These are phyloP conservation scores for Cladobotryum mycophilum DNA, from an alignment of 2,329 filamentous ascomycete genomes.

Conservation along the genomic window DNA sequence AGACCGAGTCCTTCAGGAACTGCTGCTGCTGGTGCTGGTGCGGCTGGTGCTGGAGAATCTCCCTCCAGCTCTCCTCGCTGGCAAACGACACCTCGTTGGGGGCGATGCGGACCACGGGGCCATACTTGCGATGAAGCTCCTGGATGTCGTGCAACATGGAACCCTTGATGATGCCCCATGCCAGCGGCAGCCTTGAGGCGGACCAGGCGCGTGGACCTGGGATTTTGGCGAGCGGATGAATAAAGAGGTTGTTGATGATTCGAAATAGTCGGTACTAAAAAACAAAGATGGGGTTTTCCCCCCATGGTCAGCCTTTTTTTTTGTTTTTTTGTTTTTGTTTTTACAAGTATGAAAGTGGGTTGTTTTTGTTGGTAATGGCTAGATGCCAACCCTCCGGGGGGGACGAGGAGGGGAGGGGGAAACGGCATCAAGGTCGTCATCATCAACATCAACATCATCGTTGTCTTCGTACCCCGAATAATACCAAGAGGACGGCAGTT, in stretches of 20 bases:
- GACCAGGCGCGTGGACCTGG: constrained; percentile 4
- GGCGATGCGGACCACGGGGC: constrained; percentile 8
- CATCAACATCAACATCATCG: too few relatives aligned
- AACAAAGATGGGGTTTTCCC: background rate
- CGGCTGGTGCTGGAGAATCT: constrained; percentile 1
- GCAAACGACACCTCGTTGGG: constrained; percentile 9
- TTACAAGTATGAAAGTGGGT: background rate
- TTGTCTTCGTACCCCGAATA: background rate
- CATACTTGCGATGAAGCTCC: constrained; percentile 4
- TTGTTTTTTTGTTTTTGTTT: too few relatives aligned
- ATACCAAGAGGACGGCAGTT: background rate
- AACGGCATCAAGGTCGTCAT: too few relatives aligned
- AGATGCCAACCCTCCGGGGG: too few relatives aligned
- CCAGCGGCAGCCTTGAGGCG: constrained; percentile 1
- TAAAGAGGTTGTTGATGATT: constrained; percentile 2
- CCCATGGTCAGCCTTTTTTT: background rate
- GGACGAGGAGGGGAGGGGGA: too few relatives aligned
- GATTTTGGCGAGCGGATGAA: constrained; percentile 4
- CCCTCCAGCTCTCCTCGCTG: background rate
- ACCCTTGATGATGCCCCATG: constrained; percentile 4
- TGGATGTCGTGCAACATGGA: constrained; percentile 1
- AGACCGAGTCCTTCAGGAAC: constrained; percentile 23
- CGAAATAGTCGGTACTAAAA: constrained; percentile 5
- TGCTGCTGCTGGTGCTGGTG: constrained; percentile 7
- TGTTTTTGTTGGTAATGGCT: background rate